A percentile compares a stretch with the other conserved stretches of the same genome.
These are phyloP conservation scores for Vitis hybrid DNA, from an alignment of 177 flowering plant genomes.

Conservation along the genomic window DNA sequence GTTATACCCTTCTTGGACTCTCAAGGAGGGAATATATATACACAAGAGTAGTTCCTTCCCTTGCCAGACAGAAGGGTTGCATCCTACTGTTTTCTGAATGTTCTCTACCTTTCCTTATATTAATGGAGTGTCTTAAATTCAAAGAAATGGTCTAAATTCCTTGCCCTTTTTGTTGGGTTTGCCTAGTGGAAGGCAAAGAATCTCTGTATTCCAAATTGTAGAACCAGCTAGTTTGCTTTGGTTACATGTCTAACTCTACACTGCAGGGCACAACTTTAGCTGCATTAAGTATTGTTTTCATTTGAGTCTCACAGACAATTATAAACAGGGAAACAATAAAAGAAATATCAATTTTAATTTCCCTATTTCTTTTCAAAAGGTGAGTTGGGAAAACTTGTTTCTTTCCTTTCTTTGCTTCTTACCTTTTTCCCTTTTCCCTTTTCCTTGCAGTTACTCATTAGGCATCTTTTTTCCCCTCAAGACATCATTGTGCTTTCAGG, in stretches of 20 bases:
- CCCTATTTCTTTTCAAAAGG: too few relatives aligned
- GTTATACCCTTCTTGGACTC: slow-evolving; percentile 1
- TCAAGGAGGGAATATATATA: slow-evolving; percentile 7
- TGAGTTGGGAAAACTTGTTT: too few relatives aligned
- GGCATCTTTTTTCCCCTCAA: too few relatives aligned
- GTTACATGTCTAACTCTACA: background rate
- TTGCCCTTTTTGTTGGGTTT: slow-evolving; percentile 15
- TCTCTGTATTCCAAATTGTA: slow-evolving; percentile 5
- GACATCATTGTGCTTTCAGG: too few relatives aligned
- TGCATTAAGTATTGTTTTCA: too few relatives aligned
- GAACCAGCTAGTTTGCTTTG: background rate
- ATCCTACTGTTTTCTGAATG: slow-evolving; percentile 5
- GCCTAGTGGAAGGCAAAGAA: slow-evolving; percentile 28
- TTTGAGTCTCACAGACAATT: too few relatives aligned
- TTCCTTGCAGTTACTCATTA: too few relatives aligned
- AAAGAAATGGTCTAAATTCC: slow-evolving; percentile 36
- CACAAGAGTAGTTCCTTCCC: background rate
- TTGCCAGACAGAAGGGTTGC: background rate
- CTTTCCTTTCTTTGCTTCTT: too few relatives aligned
- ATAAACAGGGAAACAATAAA: too few relatives aligned
- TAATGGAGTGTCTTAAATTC: slow-evolving; percentile 13
- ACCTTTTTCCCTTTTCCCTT: too few relatives aligned
- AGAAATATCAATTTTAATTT: too few relatives aligned
- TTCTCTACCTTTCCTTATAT: background rate
- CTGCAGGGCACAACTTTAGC: too few relatives aligned